Evolutionary conservation across 495 filamentous ascomycete species (phyloP).

Genomic region (Aspergillus bertholletiae): DNA sequence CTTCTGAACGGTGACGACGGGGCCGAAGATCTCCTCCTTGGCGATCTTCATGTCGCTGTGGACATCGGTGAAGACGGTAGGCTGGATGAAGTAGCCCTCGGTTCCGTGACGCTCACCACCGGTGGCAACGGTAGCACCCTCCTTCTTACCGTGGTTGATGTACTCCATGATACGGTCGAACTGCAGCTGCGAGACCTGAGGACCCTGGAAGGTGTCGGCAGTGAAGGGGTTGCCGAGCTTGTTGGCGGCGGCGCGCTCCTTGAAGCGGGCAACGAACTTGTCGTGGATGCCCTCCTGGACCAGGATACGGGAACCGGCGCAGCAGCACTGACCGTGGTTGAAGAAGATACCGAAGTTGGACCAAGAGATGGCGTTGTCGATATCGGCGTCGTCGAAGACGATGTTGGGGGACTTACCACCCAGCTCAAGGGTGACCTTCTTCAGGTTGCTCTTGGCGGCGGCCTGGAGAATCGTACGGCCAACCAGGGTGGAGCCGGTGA

Average conservation of each 20-base stretch:
- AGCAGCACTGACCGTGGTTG: constrained; percentile 99
- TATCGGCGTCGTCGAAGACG: constrained; percentile 91
- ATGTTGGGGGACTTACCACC: constrained; percentile 99
- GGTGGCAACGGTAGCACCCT: constrained; percentile 77
- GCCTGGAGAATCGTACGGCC: constrained; percentile 95
- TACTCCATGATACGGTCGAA: constrained; percentile 98
- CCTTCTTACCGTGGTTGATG: constrained; percentile 85
- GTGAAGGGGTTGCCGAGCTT: constrained; percentile 91
- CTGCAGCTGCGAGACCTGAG: constrained; percentile 91
- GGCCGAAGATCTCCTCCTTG: constrained; percentile 98
- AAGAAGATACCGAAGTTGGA: constrained; percentile 99
- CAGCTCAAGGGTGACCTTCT: constrained; percentile 99
- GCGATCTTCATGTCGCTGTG: constrained; percentile 93
- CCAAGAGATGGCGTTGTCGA: constrained; percentile 95
- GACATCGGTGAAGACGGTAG: constrained; percentile 93
- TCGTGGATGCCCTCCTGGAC: constrained; percentile 96
- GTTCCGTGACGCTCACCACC: constrained; percentile 87
- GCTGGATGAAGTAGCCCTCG: constrained; percentile 96
- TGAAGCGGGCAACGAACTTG: constrained; percentile 86
- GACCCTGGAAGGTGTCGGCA: constrained; percentile 89
- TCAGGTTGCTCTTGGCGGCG: constrained; percentile 89
- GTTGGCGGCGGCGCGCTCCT: constrained; percentile 77
- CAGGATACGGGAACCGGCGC: constrained; percentile 91
- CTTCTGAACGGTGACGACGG: constrained; percentile 90
- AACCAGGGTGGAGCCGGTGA: constrained; percentile 91